These are phyloP conservation scores for Neonectria coccinea DNA, from an alignment of 2,329 filamentous ascomycete genomes.

Conservation along the genomic window DNA sequence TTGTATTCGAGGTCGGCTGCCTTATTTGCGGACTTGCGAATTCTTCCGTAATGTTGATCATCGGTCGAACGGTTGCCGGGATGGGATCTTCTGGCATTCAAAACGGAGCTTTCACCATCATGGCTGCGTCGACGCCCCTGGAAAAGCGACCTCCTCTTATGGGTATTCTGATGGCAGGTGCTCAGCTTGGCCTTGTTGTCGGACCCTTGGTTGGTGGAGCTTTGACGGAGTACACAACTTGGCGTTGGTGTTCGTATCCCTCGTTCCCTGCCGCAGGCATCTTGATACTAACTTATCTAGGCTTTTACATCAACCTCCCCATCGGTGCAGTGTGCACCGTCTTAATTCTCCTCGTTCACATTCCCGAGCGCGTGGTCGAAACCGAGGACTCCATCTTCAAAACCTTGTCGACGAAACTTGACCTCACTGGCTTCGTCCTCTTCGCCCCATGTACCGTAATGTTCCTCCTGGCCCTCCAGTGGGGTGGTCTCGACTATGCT, in stretches of 20 bases:
- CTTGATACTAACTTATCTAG: constrained; percentile 37
- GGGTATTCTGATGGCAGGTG: constrained; percentile 48
- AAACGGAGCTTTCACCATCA: constrained; percentile 50
- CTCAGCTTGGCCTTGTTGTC: constrained; percentile 58
- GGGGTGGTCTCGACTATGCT: constrained; percentile 59
- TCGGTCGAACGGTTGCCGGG: constrained; percentile 62
- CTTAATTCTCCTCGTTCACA: constrained; percentile 48
- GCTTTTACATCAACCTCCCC: constrained; percentile 62
- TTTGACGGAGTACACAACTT: constrained; percentile 54
- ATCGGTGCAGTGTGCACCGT: constrained; percentile 53
- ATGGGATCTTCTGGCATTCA: constrained; percentile 59
- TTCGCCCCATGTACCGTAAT: constrained; percentile 61
- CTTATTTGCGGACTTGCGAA: constrained; percentile 60
- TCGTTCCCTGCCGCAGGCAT: too few relatives aligned
- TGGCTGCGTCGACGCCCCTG: constrained; percentile 47
- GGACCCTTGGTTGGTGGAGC: constrained; percentile 62
- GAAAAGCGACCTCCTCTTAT: constrained; percentile 45
- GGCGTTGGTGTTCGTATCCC: constrained; percentile 59
- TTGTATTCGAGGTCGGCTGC: constrained; percentile 55
- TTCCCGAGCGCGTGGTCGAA: constrained; percentile 50
- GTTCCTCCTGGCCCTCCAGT: constrained; percentile 65
- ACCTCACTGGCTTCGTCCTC: constrained; percentile 57
- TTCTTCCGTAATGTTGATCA: constrained; percentile 60
- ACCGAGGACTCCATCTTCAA: constrained; percentile 29
- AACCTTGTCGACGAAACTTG: constrained; percentile 51